A percentile compares a stretch with the other conserved stretches of the same genome.
phyloP scores from a whole-genome alignment of 495 filamentous ascomycete genomes.

The Elasticomyces elasticus region DNA sequence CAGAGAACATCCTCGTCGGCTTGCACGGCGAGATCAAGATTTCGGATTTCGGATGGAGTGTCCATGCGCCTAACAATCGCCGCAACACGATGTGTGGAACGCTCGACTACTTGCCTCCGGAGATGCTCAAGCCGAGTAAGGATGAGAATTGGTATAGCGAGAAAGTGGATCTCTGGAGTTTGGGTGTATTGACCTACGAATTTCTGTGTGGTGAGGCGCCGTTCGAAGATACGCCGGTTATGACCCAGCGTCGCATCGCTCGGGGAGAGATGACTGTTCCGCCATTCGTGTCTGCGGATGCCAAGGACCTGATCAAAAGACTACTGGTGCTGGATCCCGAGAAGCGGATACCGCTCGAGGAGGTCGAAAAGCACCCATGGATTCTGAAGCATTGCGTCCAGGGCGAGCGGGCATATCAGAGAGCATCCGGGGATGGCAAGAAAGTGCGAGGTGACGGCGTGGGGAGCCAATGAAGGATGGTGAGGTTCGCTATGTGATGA shows the following conservation, averaged over 20 bases:
- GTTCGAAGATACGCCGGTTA: slow-evolving; percentile 88
- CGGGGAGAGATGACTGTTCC: slow-evolving; percentile 88
- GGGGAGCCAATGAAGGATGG: background rate
- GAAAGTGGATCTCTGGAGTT: slow-evolving; percentile 91
- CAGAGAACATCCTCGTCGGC: slow-evolving; percentile 94
- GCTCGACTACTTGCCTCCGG: slow-evolving; percentile 90
- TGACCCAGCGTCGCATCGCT: slow-evolving; percentile 87
- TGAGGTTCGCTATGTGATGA: background rate
- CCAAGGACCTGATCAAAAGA: slow-evolving; percentile 85
- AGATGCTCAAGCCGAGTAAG: slow-evolving; percentile 80
- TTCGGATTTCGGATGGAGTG: slow-evolving; percentile 96
- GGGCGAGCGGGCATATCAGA: slow-evolving; percentile 47
- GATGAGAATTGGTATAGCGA: slow-evolving; percentile 78
- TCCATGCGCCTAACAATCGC: slow-evolving; percentile 91
- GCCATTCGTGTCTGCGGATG: slow-evolving; percentile 80
- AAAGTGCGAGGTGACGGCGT: slow-evolving; percentile 7
- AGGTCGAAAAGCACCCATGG: slow-evolving; percentile 89
- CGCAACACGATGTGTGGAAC: slow-evolving; percentile 95
- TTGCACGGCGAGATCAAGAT: slow-evolving; percentile 99
- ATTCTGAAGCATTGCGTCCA: slow-evolving; percentile 92
- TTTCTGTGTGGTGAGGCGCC: slow-evolving; percentile 93
- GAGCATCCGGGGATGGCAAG: slow-evolving; percentile 13
- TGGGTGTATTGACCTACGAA: slow-evolving; percentile 93
- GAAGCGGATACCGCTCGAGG: slow-evolving; percentile 80
- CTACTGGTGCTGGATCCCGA: slow-evolving; percentile 88